These are phyloP conservation scores for Posidonia oceanica DNA, from an alignment of 116 monocot genomes.

Conservation along the genomic window DNA sequence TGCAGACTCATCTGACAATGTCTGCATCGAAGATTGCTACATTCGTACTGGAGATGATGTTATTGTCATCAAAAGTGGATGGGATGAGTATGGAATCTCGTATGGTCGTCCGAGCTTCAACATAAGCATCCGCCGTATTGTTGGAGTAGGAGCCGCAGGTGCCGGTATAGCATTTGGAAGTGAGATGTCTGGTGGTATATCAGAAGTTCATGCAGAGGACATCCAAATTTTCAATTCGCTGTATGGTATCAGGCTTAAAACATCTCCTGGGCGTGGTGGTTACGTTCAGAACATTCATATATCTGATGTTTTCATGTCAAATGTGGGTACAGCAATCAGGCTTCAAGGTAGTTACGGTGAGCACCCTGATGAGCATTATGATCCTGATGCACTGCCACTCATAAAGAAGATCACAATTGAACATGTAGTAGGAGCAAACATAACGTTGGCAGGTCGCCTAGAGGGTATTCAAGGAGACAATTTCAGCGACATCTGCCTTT, in stretches of 20 bases:
- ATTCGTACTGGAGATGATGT: constrained; percentile 63
- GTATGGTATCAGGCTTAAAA: constrained; percentile 56
- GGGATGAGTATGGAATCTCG: constrained; percentile 77
- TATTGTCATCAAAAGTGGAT: constrained; percentile 62
- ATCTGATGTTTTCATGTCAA: constrained; percentile 31
- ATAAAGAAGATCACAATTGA: constrained; percentile 48
- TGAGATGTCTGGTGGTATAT: constrained; percentile 85
- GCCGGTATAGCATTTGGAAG: constrained; percentile 80
- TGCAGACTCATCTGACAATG: constrained; percentile 74
- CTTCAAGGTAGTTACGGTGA: constrained; percentile 46
- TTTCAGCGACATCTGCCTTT: constrained; percentile 58
- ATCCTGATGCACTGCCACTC: constrained; percentile 41
- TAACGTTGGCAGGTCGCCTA: constrained; percentile 41
- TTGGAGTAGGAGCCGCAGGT: constrained; percentile 22
- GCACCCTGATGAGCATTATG: constrained; percentile 46
- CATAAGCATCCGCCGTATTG: constrained; percentile 47
- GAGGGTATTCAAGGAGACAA: constrained; percentile 54
- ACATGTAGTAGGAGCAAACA: constrained; percentile 39
- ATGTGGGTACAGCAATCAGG: constrained; percentile 51
- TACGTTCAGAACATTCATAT: constrained; percentile 39
- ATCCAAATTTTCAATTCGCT: constrained; percentile 38
- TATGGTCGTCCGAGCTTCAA: constrained; percentile 54
- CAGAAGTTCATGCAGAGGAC: constrained; percentile 35
- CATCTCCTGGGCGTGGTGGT: constrained; percentile 60
- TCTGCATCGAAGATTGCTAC: constrained; percentile 85